Evolutionary conservation across 208 protist genomes (phyloP), one percentile per base, ranked within the genome.

Genomic region (Herpetomonas samuelpessoai): DNA sequence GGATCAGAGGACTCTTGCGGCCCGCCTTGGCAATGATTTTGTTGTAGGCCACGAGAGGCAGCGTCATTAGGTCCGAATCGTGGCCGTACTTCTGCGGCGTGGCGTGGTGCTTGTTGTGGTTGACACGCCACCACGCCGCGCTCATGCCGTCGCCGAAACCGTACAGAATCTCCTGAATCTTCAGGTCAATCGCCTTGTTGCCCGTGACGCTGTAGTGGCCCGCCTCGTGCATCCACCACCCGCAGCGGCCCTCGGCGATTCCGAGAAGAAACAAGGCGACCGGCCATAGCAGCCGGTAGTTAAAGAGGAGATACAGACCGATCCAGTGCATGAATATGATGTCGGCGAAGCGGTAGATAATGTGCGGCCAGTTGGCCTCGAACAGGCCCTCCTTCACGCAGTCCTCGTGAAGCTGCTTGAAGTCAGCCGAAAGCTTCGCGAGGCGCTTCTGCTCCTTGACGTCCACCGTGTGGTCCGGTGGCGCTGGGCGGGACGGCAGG

Each of bases 41-140:
- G 67, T 91, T 86, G 65, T 91, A 94, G 7, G 87, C 87, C 9
- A 94, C 76, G 14, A 94, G 75, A 26, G 87, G 87, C 35, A 93
- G 76, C 24, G 85, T 92, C 49, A 87, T 71, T 10, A 92, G 57
- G 48, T 92, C 85, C 2, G 81, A 79, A 55, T 92, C 85, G 55
- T 87, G 79, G 41, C 66, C 55, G 48, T 89, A 68, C 61, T 92
- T 82, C 63, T 92, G 85, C 22, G 85, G 79, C 0, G 81, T 68
- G 14, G 81, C 77, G 67, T 92, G 85, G 59, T 92, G 85, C 45
- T 84, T 82, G 71, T 92, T 92, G 71, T 92, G 85, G 54, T 92
- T 78, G 35, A 68, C 70, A 1, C 79, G 75, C 85, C 85, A 92
- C 79, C 79, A 92, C 26, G 76, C 66, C n/a, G 64, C 82, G 52